Evolutionary conservation across 83 land plant species (phyloP).

Genomic region (Thuja plicata): DNA sequence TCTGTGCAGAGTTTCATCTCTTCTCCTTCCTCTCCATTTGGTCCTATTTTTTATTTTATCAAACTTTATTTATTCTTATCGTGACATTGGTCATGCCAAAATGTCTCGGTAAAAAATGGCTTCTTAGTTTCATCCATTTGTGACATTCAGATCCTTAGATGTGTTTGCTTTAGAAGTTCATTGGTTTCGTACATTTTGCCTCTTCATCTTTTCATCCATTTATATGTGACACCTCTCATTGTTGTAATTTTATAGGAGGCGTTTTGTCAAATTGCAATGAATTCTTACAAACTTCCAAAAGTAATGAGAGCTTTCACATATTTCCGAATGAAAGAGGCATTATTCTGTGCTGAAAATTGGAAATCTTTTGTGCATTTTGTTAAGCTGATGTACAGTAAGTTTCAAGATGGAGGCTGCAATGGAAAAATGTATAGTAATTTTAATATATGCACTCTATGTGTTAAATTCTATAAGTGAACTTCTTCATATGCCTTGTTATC

Average conservation of each 20-base stretch:
- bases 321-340: constrained; percentile 27
- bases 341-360: constrained; percentile 33
- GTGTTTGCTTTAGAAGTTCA: neutral
- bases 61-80: neutral
- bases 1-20: no score
- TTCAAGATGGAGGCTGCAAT: constrained; percentile 17
- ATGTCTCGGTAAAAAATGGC: neutral
- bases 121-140: neutral
- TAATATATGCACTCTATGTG: no score
- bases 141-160: neutral
- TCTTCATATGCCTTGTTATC: no score
- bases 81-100: neutral
- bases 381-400: constrained; percentile 27
- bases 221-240: neutral
- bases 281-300: constrained; percentile 19
- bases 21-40: no score
- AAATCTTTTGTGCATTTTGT: constrained; percentile 33
- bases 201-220: neutral
- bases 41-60: no score
- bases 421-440: constrained; percentile 19
- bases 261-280: constrained; percentile 24
- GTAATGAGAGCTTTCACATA: constrained; percentile 29
- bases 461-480: no score
- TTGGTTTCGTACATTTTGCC: neutral
- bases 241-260: constrained; percentile 24